These are phyloP conservation scores for Candida ponderosae DNA, from an alignment of 805 yeast genomes.

Conservation along the genomic window DNA sequence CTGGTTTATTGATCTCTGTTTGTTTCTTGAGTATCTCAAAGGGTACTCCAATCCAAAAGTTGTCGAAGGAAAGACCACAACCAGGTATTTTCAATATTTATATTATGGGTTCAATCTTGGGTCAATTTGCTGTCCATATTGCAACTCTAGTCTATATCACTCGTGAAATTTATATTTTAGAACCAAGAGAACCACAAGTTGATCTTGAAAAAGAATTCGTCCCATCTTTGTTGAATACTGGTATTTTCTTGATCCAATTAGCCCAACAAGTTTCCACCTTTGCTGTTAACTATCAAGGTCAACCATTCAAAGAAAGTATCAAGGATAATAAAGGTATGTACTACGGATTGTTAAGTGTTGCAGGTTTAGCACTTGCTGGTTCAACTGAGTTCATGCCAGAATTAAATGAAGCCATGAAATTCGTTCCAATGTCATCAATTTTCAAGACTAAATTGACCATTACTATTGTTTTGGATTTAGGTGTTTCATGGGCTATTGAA, in stretches of 20 bases:
- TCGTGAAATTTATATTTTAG: conserved; percentile 72
- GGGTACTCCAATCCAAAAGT: conserved; percentile 82
- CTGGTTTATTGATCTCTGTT: conserved; percentile 86
- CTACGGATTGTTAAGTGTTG: conserved; percentile 88
- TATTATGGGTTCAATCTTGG: conserved; percentile 95
- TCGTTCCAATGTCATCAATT: conserved; percentile 71
- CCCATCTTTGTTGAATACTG: conserved; percentile 92
- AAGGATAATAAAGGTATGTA: conserved; percentile 93
- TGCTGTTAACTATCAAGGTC: conserved; percentile 96
- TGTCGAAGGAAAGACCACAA: conserved; percentile 93
- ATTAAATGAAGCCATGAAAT: conserved; percentile 82
- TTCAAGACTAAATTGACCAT: conserved; percentile 76
- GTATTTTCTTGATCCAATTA: conserved; percentile 87
- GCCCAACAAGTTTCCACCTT: conserved; percentile 97
- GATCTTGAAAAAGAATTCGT: conserved; percentile 83
- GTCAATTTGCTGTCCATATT: conserved; percentile 93
- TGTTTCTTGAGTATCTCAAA: conserved; percentile 94
- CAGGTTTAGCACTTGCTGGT: conserved; percentile 81
- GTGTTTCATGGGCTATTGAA: conserved; percentile 72
- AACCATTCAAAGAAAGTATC: conserved; percentile 90
- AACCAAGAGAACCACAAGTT: conserved; percentile 86
- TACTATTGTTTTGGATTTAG: conserved; percentile 69
- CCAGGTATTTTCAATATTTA: conserved; percentile 92
- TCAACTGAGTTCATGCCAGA: conserved; percentile 95
- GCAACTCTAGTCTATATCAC: conserved; percentile 76